Evolutionary conservation across 192 early-diverging fungal genomes (phyloP).

Genomic region (Coemansia sp.): DNA sequence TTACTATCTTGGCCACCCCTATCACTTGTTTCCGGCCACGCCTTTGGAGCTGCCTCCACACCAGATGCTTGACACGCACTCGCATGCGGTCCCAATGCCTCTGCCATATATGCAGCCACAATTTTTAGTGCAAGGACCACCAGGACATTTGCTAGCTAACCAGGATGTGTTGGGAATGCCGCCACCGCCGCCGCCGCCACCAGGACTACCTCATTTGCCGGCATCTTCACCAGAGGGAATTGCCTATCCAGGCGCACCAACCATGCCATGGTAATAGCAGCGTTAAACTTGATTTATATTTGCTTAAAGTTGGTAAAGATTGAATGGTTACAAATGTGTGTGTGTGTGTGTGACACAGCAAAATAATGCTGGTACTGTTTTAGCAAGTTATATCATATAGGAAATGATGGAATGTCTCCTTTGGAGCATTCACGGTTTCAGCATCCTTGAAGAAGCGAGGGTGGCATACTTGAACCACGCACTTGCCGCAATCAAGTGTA

Average conservation of each 20-base stretch:
- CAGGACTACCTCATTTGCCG: no score
- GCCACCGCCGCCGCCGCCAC: no score
- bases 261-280: no score
- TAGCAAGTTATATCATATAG: constrained; percentile 10
- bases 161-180: background rate
- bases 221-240: no score
- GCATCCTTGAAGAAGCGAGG: constrained; percentile 35
- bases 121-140: background rate
- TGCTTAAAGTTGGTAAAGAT: background rate
- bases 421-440: constrained; percentile 11
- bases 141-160: background rate
- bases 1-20: constrained; percentile 1
- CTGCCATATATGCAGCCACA: background rate
- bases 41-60: constrained; percentile 3
- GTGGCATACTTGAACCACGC: constrained; percentile 44
- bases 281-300: background rate
- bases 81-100: constrained; percentile 1
- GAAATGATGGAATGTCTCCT: constrained; percentile 27
- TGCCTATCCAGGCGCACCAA: no score
- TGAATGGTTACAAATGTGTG: background rate
- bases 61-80: background rate
- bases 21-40: background rate
- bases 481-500: constrained; percentile 24
- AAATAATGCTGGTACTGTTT: constrained; percentile 2
- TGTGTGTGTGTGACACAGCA: background rate